Base-by-base conservation (phyloP, 345 rosid genomes). In the Lepidium sativum region DNA sequence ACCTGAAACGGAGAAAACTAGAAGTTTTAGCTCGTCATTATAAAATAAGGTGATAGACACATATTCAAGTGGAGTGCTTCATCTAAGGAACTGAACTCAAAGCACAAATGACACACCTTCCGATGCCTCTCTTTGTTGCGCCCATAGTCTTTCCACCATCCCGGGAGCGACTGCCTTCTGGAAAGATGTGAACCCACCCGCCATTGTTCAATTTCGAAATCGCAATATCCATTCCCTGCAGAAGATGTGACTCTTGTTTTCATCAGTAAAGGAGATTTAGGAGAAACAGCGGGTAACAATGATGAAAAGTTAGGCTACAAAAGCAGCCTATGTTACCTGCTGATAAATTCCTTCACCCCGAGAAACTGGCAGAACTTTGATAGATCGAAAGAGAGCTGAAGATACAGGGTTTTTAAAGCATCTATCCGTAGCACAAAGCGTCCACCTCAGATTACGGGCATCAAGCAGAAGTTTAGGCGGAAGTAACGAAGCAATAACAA, bases 141-240 rank as follows among this genome's bases (percentile, higher is more conserved):
- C 91, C 82, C 65, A 94, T 55, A 3, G 96, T 90, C 80, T 85
- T 88, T 15, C 99, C 96, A 67, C 97, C 99, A 78, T 90, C 97
- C 45, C 95, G 78, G 34, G 97, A 90, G 37, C 95, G 89, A 60
- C 97, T 84, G 6, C 97, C 99, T 79, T 94, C 99, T 8, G 99
- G 99, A 68, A 94, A 94, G 54, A 94, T 94, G 75, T 94, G 97
- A 75, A 94, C 96, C 99, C 97, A 94, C 2, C 95, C 96, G 45
- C 99, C 99, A 67, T 51, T 76, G 42, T 94, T 94, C 72, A 94
- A 47, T 74, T 94, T 88, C 7, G 97, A 78, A 63, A 94, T 80
- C 23, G 99, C 99, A 77, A 86, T 86, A 68, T 94, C 97, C 99
- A 94, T 90, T 13, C 99, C 97, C 99, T 94, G 74, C 8, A 40